phyloP scores from a whole-genome alignment of 768 basidiomycete species.

The Hydnum rufescens region DNA sequence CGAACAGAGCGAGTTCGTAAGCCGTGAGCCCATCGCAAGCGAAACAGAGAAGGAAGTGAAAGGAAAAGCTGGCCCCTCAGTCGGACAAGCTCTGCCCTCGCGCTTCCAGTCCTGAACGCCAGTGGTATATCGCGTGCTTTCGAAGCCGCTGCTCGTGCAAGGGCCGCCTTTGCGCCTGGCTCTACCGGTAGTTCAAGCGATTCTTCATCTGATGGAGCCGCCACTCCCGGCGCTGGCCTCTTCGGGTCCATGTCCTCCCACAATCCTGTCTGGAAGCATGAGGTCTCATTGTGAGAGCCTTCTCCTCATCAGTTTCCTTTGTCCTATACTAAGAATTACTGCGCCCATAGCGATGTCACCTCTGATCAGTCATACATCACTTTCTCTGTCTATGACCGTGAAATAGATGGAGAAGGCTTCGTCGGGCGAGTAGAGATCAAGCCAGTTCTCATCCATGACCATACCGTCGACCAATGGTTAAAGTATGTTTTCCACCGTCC shows the following conservation, averaged over 20 bases:
- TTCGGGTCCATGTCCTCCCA: slow-evolving; percentile 24
- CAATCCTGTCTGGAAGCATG: slow-evolving; percentile 98
- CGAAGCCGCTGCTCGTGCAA: slow-evolving; percentile 19
- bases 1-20: slow-evolving; percentile 97
- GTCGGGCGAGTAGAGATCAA: slow-evolving; percentile 82
- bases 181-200: neutral
- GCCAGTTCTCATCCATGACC: slow-evolving; percentile 78
- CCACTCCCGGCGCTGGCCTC: too few species aligned
- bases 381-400: slow-evolving; percentile 78
- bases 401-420: slow-evolving; percentile 68
- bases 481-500: slow-evolving; percentile 35
- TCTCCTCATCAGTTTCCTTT: slow-evolving; percentile 5
- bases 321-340: neutral
- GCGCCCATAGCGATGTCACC: slow-evolving; percentile 63
- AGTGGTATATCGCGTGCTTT: slow-evolving; percentile 22
- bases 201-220: neutral
- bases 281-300: slow-evolving; percentile 83
- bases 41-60: slow-evolving; percentile 79
- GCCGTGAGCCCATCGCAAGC: slow-evolving; percentile 58
- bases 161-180: slow-evolving; percentile 8
- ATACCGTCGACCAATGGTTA: slow-evolving; percentile 94
- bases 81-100: slow-evolving; percentile 44
- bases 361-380: slow-evolving; percentile 66
- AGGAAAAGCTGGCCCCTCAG: slow-evolving; percentile 48
- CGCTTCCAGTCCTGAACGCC: slow-evolving; percentile 27